Evolutionary conservation across 2,329 filamentous ascomycete species (phyloP).

Genomic region (Penicillium sp.): DNA sequence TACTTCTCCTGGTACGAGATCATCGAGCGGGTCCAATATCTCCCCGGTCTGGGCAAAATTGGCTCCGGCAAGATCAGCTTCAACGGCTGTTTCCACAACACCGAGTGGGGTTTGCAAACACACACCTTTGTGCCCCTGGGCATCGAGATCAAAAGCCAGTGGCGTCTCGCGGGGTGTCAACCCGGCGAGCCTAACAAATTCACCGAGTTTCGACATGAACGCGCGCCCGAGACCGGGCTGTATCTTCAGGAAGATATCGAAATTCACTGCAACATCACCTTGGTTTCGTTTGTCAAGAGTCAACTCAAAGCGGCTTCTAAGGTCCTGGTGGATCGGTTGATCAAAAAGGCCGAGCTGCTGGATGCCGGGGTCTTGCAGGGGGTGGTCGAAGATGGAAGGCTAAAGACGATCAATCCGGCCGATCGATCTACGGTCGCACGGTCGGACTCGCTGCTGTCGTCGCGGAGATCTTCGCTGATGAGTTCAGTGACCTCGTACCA

Average conservation of each 20-base stretch:
- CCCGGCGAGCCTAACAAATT: conserved; percentile 61
- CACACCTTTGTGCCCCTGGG: conserved; percentile 79
- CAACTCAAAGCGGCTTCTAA: conserved; percentile 72
- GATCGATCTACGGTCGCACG: conserved; percentile 8
- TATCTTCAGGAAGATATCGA: conserved; percentile 83
- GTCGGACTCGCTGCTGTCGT: neutral
- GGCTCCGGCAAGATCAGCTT: conserved; percentile 66
- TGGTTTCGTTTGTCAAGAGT: conserved; percentile 72
- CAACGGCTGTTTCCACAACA: conserved; percentile 72
- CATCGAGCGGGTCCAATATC: conserved; percentile 69
- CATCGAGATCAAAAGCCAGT: conserved; percentile 71
- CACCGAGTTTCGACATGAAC: conserved; percentile 52
- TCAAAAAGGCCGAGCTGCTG: conserved; percentile 46
- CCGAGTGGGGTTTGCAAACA: conserved; percentile 67
- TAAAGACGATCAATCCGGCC: conserved; percentile 18
- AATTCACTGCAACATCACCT: conserved; percentile 71
- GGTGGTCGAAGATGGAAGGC: conserved; percentile 15
- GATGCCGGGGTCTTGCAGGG: conserved; percentile 20
- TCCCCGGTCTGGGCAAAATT: conserved; percentile 55
- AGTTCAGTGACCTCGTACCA: neutral
- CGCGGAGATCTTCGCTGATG: neutral
- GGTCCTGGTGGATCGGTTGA: conserved; percentile 60
- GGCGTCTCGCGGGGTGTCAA: conserved; percentile 66
- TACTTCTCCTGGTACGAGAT: conserved; percentile 71
- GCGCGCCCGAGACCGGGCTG: conserved; percentile 61